phyloP scores from a whole-genome alignment of 179 eudicot genomes.

The Silene coronaria region DNA sequence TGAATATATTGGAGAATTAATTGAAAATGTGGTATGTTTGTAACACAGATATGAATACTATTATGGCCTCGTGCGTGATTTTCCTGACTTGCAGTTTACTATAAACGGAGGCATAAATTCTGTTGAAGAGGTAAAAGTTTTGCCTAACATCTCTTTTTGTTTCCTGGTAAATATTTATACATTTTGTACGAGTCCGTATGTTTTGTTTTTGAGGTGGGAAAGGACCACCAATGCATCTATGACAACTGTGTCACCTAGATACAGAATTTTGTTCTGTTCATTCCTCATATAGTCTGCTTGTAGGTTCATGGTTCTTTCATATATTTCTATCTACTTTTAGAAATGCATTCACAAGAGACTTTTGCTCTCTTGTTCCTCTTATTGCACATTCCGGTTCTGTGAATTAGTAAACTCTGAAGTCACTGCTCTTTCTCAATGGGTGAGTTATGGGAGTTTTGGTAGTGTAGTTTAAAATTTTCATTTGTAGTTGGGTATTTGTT shows the following conservation, averaged over 20 bases:
- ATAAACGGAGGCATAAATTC: slow-evolving; percentile 90
- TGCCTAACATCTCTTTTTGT: background rate
- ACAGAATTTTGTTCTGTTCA: background rate
- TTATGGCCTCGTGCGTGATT: slow-evolving; percentile 83
- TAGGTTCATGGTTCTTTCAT: background rate
- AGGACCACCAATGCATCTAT: background rate
- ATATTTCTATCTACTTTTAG: background rate
- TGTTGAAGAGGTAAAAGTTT: slow-evolving; percentile 65
- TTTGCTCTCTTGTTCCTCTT: background rate
- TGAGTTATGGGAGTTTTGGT: background rate
- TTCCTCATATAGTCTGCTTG: background rate
- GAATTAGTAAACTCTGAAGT: background rate
- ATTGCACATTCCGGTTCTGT: background rate
- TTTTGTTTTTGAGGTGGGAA: background rate
- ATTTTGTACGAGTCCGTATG: background rate
- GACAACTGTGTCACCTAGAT: background rate
- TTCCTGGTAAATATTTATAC: background rate
- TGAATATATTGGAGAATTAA: slow-evolving; percentile 10
- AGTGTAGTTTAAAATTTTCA: background rate
- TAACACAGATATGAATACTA: slow-evolving; percentile 74
- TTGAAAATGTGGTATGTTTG: slow-evolving; percentile 8
- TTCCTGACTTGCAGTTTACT: slow-evolving; percentile 82
- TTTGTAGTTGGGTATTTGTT: background rate
- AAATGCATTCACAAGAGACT: background rate
- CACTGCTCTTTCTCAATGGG: background rate